These are phyloP conservation scores for Sarocladium strictum DNA, from an alignment of 2,329 filamentous ascomycete genomes.

Conservation along the genomic window DNA sequence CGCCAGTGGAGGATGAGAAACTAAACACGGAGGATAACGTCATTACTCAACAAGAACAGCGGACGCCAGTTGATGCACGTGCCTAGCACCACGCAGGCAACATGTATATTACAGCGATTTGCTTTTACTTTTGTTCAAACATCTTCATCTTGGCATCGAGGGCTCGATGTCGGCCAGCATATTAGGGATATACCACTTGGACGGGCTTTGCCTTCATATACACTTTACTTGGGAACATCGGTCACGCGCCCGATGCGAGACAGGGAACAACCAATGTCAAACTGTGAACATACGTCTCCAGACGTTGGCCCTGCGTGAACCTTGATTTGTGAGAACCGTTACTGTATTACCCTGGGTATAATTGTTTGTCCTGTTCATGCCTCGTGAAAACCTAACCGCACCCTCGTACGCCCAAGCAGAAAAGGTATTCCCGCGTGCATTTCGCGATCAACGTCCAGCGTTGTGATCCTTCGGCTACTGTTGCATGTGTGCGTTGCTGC, in stretches of 20 bases:
- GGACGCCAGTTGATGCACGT: background rate
- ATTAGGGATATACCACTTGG: conserved; percentile 8
- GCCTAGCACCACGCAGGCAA: background rate
- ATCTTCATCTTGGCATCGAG: background rate
- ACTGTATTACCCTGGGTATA: background rate
- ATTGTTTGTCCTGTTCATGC: background rate
- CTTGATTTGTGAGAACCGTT: too few species aligned
- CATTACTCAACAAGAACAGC: background rate
- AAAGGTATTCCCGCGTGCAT: background rate
- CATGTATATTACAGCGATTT: background rate
- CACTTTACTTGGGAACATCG: background rate
- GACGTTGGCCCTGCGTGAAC: too few species aligned
- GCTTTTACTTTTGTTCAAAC: background rate
- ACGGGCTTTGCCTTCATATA: background rate
- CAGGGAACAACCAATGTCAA: too few species aligned
- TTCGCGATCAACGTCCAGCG: too few species aligned
- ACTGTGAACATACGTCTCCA: too few species aligned
- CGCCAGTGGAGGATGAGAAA: background rate
- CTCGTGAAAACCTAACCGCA: too few species aligned
- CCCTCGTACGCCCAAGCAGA: background rate
- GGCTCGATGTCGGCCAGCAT: background rate
- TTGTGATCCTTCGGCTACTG: too few species aligned
- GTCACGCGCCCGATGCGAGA: background rate
- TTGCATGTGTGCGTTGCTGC: too few species aligned
- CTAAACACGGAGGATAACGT: background rate